These are phyloP conservation scores for Aegilops longissima DNA, from an alignment of 176 grass and related monocot genomes.

Conservation along the genomic window DNA sequence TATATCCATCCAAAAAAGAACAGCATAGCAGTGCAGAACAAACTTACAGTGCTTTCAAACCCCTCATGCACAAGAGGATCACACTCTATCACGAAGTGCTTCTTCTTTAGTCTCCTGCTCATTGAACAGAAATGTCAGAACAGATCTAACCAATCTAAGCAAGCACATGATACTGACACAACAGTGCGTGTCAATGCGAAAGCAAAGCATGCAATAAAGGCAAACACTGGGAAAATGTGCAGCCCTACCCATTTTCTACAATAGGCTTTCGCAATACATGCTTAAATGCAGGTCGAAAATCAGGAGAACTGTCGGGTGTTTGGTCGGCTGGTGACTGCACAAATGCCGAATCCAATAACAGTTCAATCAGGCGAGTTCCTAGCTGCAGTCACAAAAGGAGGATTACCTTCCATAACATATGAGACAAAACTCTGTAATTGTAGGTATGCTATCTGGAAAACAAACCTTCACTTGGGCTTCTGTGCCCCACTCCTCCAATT, in stretches of 20 bases:
- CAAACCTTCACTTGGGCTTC: conserved; percentile 86
- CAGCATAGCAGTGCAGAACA: neutral
- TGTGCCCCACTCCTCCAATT: conserved; percentile 77
- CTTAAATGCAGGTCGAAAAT: conserved; percentile 91
- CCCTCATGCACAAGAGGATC: conserved; percentile 76
- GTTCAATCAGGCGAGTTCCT: conserved; percentile 77
- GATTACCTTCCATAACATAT: conserved; percentile 9
- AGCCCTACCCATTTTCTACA: conserved; percentile 71
- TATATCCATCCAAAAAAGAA: conserved; percentile 10
- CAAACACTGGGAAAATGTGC: conserved; percentile 13
- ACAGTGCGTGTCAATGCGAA: neutral
- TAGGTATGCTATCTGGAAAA: conserved; percentile 4
- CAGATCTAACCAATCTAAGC: conserved; percentile 12
- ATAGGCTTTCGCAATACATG: conserved; percentile 53
- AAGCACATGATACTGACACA: conserved; percentile 15
- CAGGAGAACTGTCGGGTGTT: conserved; percentile 57
- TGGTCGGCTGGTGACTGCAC: conserved; percentile 66
- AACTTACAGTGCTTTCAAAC: conserved; percentile 88
- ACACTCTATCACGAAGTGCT: conserved; percentile 84
- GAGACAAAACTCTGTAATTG: conserved; percentile 16
- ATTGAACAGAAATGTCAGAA: conserved; percentile 34
- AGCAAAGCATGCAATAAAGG: conserved; percentile 4
- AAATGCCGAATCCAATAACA: conserved; percentile 89
- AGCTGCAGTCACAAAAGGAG: conserved; percentile 55
- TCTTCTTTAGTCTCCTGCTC: conserved; percentile 65